A percentile compares a stretch with the other conserved stretches of the same genome.
These are phyloP conservation scores for Fibroporia radiculosa DNA, from an alignment of 768 basidiomycete genomes.

Conservation along the genomic window DNA sequence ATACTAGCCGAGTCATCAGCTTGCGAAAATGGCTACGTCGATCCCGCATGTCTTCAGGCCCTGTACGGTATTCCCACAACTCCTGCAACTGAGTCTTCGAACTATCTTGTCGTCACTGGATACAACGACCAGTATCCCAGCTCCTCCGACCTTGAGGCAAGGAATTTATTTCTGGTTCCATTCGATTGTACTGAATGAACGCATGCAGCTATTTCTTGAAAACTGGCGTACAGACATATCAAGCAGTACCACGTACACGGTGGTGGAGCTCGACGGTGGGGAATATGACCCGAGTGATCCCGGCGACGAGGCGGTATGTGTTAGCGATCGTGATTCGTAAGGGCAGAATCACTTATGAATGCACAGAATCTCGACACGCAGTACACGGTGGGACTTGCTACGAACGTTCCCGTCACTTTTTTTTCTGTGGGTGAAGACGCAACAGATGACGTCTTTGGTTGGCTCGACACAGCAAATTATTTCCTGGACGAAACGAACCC, in stretches of 20 bases:
- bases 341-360: too few species aligned
- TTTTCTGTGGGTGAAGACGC: conserved; percentile 32
- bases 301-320: not conserved
- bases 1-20: conserved; percentile 9
- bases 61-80: conserved; percentile 24
- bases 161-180: conserved; percentile 39
- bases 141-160: conserved; percentile 23
- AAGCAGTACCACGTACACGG: conserved; percentile 10
- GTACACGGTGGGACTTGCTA: conserved; percentile 26
- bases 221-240: conserved; percentile 10
- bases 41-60: conserved; percentile 23
- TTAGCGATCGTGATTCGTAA: too few species aligned
- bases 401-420: conserved; percentile 47
- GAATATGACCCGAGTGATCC: conserved; percentile 36
- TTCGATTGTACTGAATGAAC: not conserved
- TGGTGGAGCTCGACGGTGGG: conserved; percentile 37
- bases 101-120: conserved; percentile 26
- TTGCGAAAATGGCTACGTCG: conserved; percentile 21
- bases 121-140: conserved; percentile 27
- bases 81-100: conserved; percentile 15
- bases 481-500: conserved; percentile 34
- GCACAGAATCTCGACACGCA: conserved; percentile 20
- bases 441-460: conserved; percentile 18
- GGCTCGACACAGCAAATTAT: conserved; percentile 46
- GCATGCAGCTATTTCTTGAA: conserved; percentile 37